Conservation (phyloP, 179 eudicot genomes). For the Gypsophila paniculata region DNA sequence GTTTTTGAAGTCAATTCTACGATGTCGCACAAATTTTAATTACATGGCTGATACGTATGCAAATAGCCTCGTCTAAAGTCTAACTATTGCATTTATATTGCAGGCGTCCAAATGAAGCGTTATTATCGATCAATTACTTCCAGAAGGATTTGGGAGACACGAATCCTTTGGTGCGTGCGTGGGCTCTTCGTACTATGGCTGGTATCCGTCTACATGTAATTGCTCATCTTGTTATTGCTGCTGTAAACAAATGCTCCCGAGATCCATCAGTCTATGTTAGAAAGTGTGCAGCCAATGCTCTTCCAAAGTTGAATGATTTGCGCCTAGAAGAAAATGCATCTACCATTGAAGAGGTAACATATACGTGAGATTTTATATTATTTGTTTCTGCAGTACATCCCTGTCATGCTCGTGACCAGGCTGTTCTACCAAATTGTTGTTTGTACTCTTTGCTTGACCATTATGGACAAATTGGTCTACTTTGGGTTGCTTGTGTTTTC, state of each 20-base stretch:
- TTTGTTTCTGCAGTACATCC: neutral
- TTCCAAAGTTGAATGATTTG: conserved; percentile 89
- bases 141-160: conserved; percentile 97
- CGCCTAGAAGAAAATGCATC: conserved; percentile 67
- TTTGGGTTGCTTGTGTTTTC: neutral
- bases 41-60: neutral
- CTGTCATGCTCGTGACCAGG: neutral
- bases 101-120: conserved; percentile 99
- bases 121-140: conserved; percentile 88
- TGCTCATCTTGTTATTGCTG: conserved; percentile 75
- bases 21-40: neutral
- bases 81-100: conserved; percentile 21
- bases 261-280: conserved; percentile 98
- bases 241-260: conserved; percentile 86
- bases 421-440: neutral
- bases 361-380: conserved; percentile 8
- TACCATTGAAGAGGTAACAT: conserved; percentile 74
- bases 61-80: neutral
- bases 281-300: conserved; percentile 97
- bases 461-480: neutral
- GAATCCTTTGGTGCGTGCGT: conserved; percentile 94
- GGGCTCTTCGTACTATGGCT: conserved; percentile 99
- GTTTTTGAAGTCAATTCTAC: neutral
- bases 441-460: conserved; percentile 1
- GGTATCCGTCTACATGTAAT: conserved; percentile 93